Evolutionary conservation across 2,329 filamentous ascomycete genomes (phyloP).

Genomic region (Colletotrichum viniferum): DNA sequence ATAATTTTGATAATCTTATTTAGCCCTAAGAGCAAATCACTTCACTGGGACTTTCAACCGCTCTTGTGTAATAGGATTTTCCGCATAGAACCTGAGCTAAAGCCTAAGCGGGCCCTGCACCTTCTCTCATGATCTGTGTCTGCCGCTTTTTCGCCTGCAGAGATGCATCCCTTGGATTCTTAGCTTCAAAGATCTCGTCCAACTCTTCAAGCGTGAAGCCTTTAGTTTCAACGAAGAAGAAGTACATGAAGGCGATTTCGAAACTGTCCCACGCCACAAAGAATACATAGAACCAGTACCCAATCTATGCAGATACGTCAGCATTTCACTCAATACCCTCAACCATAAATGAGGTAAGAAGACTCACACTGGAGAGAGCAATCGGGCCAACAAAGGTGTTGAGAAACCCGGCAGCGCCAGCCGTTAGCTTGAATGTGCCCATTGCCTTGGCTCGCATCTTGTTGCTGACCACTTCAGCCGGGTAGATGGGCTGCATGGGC

Average conservation of each 20-base stretch:
- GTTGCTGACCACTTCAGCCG: slow-evolving; percentile 40
- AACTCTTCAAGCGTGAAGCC: slow-evolving; percentile 60
- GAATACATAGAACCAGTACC: slow-evolving; percentile 41
- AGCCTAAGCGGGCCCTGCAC: background rate
- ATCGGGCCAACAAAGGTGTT: slow-evolving; percentile 37
- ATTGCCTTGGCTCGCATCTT: slow-evolving; percentile 43
- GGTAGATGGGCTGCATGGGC: slow-evolving; percentile 41
- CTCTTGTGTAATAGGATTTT: too few relatives aligned
- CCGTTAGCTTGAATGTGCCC: slow-evolving; percentile 34
- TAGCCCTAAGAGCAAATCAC: background rate
- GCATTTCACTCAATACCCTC: background rate
- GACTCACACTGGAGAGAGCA: slow-evolving; percentile 29
- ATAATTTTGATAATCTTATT: rapidly evolving
- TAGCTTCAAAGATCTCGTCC: slow-evolving; percentile 54
- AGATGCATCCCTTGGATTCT: slow-evolving; percentile 35
- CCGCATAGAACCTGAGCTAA: background rate
- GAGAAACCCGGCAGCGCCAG: slow-evolving; percentile 40
- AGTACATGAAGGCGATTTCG: slow-evolving; percentile 29
- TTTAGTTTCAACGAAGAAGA: slow-evolving; percentile 48
- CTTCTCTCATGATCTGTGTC: slow-evolving; percentile 27
- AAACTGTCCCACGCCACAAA: slow-evolving; percentile 40
- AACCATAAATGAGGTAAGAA: background rate
- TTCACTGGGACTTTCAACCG: background rate
- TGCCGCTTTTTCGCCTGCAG: slow-evolving; percentile 39
- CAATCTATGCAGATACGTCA: slow-evolving; percentile 25